Evolutionary conservation across 306 rosid species (phyloP), one percentile per base, ranked within the genome.

Genomic region (Ormosia semicastrata): DNA sequence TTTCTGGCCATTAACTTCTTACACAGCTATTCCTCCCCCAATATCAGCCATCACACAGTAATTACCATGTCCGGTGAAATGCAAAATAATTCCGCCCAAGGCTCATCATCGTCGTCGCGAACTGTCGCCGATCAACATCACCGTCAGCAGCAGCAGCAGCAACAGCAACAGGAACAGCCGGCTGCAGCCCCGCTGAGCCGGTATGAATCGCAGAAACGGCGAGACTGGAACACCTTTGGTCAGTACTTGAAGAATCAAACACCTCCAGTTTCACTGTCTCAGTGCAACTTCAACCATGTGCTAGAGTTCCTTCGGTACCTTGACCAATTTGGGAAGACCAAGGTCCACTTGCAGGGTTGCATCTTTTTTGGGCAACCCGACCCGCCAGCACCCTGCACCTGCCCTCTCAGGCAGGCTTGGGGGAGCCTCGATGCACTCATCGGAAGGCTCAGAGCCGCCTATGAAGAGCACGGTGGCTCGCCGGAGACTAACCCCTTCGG

Each of bases 171-270:
- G 2, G 85, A 56, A 6, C 76, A 11, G 79, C 44, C 78, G 3
- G 47, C 39, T 0, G 54, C 86, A 6, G 82, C 85, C 4, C 90
- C 93, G 2, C 49, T 89, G 50, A 94, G 97, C 91, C 88, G 98
- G 8, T 92, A 94, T 60, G 98, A 94, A 52, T 94, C 98, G 0
- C 98, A 94, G 57, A 94, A 94, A 33, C 81, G 94, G 60, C 87
- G 98, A 7, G 98, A 94, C 81, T 94, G 98, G 98, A 94, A 94
- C 90, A 91, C 98, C 3, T 94, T 92, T 1, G 96, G 98, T 0
- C 97, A 92, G 70, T 94, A 94, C 88, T 57, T 94, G 47, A 89
- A 86, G 82, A 94, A 92, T 53, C 96, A 89, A 53, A 71, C 90
- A 12, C 97, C 97, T 0, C 89, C 97, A 0, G 91, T 94, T 13